Percentiles rank a stretch among this genome's conserved stretches.
These are phyloP conservation scores for Ogataea pini DNA, from an alignment of 805 yeast genomes.

Conservation along the genomic window DNA sequence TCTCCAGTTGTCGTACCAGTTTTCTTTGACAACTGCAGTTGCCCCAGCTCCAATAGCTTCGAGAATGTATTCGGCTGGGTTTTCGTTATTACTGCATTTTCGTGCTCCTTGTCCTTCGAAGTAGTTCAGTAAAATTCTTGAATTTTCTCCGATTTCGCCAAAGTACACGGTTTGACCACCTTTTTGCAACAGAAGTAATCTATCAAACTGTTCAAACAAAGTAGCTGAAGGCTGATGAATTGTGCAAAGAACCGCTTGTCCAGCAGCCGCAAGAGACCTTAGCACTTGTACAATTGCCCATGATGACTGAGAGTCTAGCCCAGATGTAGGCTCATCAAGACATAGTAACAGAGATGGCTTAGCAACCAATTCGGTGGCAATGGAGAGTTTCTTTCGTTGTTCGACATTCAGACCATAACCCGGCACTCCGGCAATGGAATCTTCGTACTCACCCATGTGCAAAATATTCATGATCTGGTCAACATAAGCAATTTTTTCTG, in stretches of 20 bases:
- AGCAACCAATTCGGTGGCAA: conserved; percentile 56
- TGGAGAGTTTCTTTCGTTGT: conserved; percentile 51
- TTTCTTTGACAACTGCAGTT: conserved; percentile 54
- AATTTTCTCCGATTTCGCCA: conserved; percentile 51
- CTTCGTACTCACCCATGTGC: conserved; percentile 45
- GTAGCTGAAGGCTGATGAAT: conserved; percentile 51
- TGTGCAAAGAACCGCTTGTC: conserved; percentile 59
- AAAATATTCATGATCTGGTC: conserved; percentile 41
- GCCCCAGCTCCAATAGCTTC: conserved; percentile 81
- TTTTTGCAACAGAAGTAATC: conserved; percentile 43
- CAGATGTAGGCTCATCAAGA: conserved; percentile 62
- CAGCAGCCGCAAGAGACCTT: conserved; percentile 48
- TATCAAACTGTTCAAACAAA: conserved; percentile 44
- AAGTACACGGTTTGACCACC: conserved; percentile 55
- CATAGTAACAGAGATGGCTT: conserved; percentile 52
- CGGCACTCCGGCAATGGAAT: conserved; percentile 48
- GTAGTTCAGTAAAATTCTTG: conserved; percentile 41
- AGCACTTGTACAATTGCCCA: conserved; percentile 55
- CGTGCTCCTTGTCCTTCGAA: conserved; percentile 60
- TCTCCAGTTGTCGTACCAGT: conserved; percentile 66
- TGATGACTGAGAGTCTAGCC: conserved; percentile 58
- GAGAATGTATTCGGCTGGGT: conserved; percentile 76
- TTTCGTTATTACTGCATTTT: conserved; percentile 57
- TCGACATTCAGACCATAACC: conserved; percentile 55
- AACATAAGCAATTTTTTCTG: conserved; percentile 43